Percentiles rank a stretch among this genome's conserved stretches.
Evolutionary conservation across 2,329 filamentous ascomycete genomes (phyloP).

Genomic region (Apiospora marii): DNA sequence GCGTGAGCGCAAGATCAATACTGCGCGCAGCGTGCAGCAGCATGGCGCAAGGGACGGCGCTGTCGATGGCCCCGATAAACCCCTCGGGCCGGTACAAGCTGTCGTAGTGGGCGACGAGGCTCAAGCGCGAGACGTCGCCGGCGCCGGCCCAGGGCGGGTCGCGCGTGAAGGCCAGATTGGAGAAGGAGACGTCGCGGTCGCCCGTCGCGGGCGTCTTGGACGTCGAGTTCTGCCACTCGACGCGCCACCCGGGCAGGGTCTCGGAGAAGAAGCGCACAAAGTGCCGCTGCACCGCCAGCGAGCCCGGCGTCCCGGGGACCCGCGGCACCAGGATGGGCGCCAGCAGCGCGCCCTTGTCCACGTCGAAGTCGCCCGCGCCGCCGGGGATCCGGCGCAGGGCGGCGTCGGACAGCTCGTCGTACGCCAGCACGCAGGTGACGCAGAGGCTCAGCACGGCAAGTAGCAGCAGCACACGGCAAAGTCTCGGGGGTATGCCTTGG

Average conservation of each 20-base stretch:
- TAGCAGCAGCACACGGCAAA: background rate
- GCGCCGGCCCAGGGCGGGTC: constrained; percentile 83
- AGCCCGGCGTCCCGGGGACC: constrained; percentile 86
- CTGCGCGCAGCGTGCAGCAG: constrained; percentile 84
- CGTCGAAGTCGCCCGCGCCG: constrained; percentile 80
- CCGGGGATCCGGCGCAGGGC: constrained; percentile 76
- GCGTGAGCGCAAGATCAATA: constrained; percentile 79
- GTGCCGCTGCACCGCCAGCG: constrained; percentile 76
- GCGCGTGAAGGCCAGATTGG: constrained; percentile 84
- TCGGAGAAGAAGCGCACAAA: constrained; percentile 82
- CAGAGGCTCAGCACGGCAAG: constrained; percentile 8
- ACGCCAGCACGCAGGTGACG: constrained; percentile 37
- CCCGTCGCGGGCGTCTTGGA: constrained; percentile 80
- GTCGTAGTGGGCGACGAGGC: constrained; percentile 94
- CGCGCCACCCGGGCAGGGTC: constrained; percentile 78
- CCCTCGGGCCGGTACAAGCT: constrained; percentile 80
- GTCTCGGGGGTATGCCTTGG: background rate
- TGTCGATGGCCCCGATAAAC: constrained; percentile 94
- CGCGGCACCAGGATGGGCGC: constrained; percentile 87
- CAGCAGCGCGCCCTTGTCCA: constrained; percentile 76
- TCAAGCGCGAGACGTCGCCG: constrained; percentile 79
- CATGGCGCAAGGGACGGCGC: constrained; percentile 93
- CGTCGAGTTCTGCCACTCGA: constrained; percentile 91
- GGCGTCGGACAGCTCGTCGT: constrained; percentile 72
- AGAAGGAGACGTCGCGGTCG: constrained; percentile 77